Base-by-base conservation (phyloP, 495 filamentous ascomycete species). In the Extremus antarcticus region DNA sequence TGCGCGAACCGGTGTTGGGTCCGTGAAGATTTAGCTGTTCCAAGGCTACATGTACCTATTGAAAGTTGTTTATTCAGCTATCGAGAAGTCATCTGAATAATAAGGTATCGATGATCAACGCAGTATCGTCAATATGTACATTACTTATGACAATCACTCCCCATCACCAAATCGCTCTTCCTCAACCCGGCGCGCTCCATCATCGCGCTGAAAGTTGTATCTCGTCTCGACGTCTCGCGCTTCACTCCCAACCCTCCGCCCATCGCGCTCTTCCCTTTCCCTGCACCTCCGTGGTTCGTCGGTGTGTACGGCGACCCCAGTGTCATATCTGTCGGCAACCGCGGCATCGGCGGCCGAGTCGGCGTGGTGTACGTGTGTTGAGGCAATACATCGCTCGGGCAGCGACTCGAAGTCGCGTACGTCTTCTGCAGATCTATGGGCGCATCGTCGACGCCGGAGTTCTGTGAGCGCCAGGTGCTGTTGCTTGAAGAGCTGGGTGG, bases 201-300 rank as follows among this genome's bases (percentile, higher is more conserved):
- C 70, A 88, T 73, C 57, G 81, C 76, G 23, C 74, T 76, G 59
- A 88, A 86, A 1, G 80, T 84, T 17, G 82, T 87, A 56, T 77
- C 55, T 16, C 59, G 39, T 43, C 53, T 68, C 38, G 32, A 35
- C 22, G 40, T 51, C 50, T 25, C 58, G 38, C 17, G 13, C 25
- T 19, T 15, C 15, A 56, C 35, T 13, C 53, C 46, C 40, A 56
- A 20, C 17, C 40, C 43, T 20, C 51, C 51, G 53, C 19, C 17
- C 40, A 35, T 22, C 13, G 20, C 38, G 13, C n/a, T 45, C 56
- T 22, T 16, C 4, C 20, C 51, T 20, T 43, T 23, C 24, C 49
- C 56, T 21, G 41, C 25, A 32, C 43, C 39, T n/a, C n/a, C n/a
- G 29, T 35, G 29, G 35, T 43, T 54, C 47, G 61, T 63, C 53